Evolutionary conservation across 2,329 filamentous ascomycete species (phyloP).

Genomic region (Karstenula rhodostoma): DNA sequence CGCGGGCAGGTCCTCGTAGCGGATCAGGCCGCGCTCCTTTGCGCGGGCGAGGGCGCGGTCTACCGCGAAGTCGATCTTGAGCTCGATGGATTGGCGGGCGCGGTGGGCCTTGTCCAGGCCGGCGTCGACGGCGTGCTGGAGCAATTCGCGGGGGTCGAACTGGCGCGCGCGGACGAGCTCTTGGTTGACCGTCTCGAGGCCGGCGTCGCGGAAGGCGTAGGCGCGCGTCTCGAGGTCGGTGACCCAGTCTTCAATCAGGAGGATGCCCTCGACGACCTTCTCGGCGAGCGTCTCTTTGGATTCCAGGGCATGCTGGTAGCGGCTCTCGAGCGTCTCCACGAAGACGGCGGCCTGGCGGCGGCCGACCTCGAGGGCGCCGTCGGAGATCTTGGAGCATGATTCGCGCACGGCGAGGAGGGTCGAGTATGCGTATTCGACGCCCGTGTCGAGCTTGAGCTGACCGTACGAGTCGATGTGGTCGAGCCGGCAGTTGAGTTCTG

Average conservation of each 20-base stretch:
- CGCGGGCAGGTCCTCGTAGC: constrained; percentile 86
- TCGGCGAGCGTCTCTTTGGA: constrained; percentile 89
- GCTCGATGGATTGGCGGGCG: constrained; percentile 69
- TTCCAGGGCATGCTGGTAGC: constrained; percentile 85
- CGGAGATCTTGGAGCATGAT: constrained; percentile 87
- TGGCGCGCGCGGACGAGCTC: constrained; percentile 75
- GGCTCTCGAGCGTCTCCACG: constrained; percentile 87
- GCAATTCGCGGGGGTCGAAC: no score
- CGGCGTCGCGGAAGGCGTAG: constrained; percentile 79
- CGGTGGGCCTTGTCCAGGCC: constrained; percentile 82
- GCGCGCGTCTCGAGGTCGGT: constrained; percentile 85
- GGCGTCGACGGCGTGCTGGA: constrained; percentile 72
- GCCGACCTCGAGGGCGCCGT: constrained; percentile 87
- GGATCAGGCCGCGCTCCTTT: constrained; percentile 80
- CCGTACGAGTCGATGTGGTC: constrained; percentile 90
- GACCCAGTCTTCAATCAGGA: constrained; percentile 84
- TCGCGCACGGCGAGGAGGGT: constrained; percentile 87
- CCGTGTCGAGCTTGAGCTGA: constrained; percentile 81
- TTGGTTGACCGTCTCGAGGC: constrained; percentile 82
- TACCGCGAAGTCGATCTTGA: constrained; percentile 81
- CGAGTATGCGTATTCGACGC: constrained; percentile 83
- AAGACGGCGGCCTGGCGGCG: constrained; percentile 84
- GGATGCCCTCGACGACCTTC: constrained; percentile 87
- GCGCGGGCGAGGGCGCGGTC: constrained; percentile 78
- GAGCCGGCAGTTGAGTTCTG: constrained; percentile 84